Evolutionary conservation across 1,139 yeast species (phyloP).

Genomic region (Candida tunisiensis): DNA sequence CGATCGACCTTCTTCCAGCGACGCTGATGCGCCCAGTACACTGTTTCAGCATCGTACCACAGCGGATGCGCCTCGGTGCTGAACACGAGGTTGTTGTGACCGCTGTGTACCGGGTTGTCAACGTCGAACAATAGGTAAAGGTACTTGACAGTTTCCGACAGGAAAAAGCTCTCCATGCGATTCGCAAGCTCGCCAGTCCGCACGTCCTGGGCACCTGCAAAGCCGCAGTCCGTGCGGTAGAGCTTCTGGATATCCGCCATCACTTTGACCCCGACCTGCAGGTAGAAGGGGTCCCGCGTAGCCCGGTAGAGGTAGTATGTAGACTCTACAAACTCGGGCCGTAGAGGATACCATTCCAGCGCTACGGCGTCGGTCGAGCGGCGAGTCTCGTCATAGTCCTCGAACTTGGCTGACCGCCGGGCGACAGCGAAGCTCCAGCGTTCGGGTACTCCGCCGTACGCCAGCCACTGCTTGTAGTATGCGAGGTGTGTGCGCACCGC

Average conservation of each 20-base stretch:
- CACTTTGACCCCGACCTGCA: constrained; percentile 55
- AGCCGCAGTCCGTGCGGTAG: constrained; percentile 57
- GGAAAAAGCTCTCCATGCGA: constrained; percentile 82
- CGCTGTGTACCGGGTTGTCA: constrained; percentile 35
- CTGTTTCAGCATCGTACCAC: constrained; percentile 33
- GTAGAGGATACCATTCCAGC: constrained; percentile 79
- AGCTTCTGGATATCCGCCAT: constrained; percentile 34
- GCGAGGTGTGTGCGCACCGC: constrained; percentile 48
- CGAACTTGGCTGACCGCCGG: no score
- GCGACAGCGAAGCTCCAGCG: constrained; percentile 36
- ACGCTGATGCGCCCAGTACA: no score
- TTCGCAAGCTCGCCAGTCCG: constrained; percentile 47
- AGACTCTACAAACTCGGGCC: constrained; percentile 87
- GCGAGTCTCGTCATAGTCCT: no score
- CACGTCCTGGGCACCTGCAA: constrained; percentile 61
- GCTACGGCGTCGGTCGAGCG: constrained; percentile 13
- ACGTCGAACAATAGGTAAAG: constrained; percentile 66
- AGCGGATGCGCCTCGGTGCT: constrained; percentile 92
- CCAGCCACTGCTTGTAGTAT: constrained; percentile 67
- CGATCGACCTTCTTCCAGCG: no score
- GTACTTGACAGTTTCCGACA: constrained; percentile 77
- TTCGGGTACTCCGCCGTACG: constrained; percentile 73
- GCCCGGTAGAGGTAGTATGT: constrained; percentile 75
- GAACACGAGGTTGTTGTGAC: constrained; percentile 47
- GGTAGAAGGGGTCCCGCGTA: constrained; percentile 70